Evolutionary conservation across 345 rosid genomes (phyloP), one percentile per base, ranked within the genome.

Genomic region (Rhodamnia argentea): DNA sequence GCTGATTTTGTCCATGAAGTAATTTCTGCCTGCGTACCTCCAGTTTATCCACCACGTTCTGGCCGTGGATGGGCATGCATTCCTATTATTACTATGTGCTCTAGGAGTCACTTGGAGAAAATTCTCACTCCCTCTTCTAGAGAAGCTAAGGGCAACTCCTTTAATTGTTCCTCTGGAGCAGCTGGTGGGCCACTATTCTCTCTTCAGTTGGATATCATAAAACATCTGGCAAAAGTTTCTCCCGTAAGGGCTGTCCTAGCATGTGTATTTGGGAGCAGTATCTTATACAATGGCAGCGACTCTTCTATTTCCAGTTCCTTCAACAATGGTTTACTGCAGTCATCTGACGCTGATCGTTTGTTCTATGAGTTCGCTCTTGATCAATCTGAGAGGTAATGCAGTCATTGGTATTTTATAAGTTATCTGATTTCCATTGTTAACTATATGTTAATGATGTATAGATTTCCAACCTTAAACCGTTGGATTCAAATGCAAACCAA

Each of bases 401-500:
- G 42, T 29, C 52, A 52, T 64, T 32, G 82, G 52, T 84, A 58
- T 16, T 27, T 83, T 53, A 85, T 37, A 37, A 18, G 0, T 70
- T 70, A 50, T 27, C 86, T 85, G 70, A 57, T 90, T 55, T 29
- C 84, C 47, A 85, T 82, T 76, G 84, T 81, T 85, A 58, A 42
- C 86, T 90, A 85, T 84, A 83, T 87, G 78, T 6, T 52, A 50
- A 83, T 89, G 60, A 83, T 78, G 82, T 56, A 85, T 92, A 97
- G 99, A 93, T 97, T 92, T 89, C 96, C 99, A 59, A 96, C 99
- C 87, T 90, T 97, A 88, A 96, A 97, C 86, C 94, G 99, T 87
- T 97, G 99, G 99, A 95, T 97, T 90, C 99, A 97, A 91, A 95
- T 96, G 96, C 98, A 97, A 87, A 96, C 96, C 62, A 96, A 96